Base-by-base conservation (phyloP, 208 protist genomes). In the Acanthamoeba triangularis region DNA sequence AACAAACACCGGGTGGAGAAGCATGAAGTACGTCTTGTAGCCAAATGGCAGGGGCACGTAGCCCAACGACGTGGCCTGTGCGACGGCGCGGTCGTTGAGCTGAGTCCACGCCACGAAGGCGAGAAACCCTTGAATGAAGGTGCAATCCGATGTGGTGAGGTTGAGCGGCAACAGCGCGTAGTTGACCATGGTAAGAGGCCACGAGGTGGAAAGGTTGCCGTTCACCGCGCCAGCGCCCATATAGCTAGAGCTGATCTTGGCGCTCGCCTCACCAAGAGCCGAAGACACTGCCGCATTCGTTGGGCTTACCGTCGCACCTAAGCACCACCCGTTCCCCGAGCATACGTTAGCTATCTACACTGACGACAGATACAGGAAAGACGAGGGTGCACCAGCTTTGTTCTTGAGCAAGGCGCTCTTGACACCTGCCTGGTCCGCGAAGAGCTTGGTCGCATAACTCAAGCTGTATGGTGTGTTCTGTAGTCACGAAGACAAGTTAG, bases 41-140 rank as follows among this genome's bases (percentile, higher is more conserved):
- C 72, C 41, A n/a, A 80, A 49, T 7, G 72, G 72, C 35, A 80
- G 30, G 6, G 72, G 72, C 11, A 3, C 18, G 20, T 30, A 47
- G 72, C 35, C 35, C 35, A 80, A 14, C 3, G 14, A 6, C 3
- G 3, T 44, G 11, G 49, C 41, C 18, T 80, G 11, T 20, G 2
- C 14, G 35, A 80, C 25, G 18, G 20, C 37, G 30, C 44, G 52
- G 5, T n/a, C 33, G 28, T 61, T 91, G 37, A 91, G 84, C 54
- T 91, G 84, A 33, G 84, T 52, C 84, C 84, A 91, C 7, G 56
- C 33, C 1, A 67, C 10, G 44, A 91, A 91, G 8, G 35, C 23
- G 0, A 91, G 11, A 7, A 91, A 54, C 20, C 37, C 54, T 30
- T 91, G 56, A 3, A 91, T 41, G 61, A 35, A 61, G 7, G 25